Evolutionary conservation across 2,329 filamentous ascomycete species (phyloP), one percentile per base, ranked within the genome.

Genomic region (Colletotrichum noveboracense): DNA sequence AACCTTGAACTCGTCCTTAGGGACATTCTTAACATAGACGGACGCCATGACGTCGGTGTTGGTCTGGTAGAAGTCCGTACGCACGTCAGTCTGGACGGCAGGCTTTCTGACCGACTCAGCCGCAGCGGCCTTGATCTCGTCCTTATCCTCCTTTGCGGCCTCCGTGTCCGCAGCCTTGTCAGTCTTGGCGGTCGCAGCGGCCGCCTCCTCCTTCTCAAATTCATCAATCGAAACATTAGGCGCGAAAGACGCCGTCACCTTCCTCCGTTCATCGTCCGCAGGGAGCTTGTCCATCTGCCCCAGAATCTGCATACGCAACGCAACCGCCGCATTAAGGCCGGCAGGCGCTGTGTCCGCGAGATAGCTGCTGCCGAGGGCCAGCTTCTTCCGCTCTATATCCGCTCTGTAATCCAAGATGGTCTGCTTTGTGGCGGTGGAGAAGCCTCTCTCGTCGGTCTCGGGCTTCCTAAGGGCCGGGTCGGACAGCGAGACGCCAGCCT

Each of bases 261-360:
- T 90, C 30, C 90, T 84, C 3, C 84, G 87, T 2, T 85, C 80
- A 64, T 90, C 85, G 4, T 87, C 87, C 14, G 79, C 80, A 0
- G 87, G 85, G 28, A 91, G 82, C 64, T 82, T 83, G 60, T 86
- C 85, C 83, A 92, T 80, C 28, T 81, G 80, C 0, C 78, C 81
- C 9, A 92, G 82, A n/a, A 86, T 84, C 80, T 90, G 88, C 26
- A 86, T 79, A 6, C 90, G 86, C 81, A 89, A 84, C 1, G 85
- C 82, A 67, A 86, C 86, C 2, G 88, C 89, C 36, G 84, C 83
- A 32, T 86, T 85, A 80, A 82, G 85, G 7, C 84, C 70, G 28
- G 79, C 79, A 4, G 78, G 66, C 16, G 75, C 74, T n/a, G 36
- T 43, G 0, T 18, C 36, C 36, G 36, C 36, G 16, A 43, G 36